These are phyloP conservation scores for Linnemannia exigua DNA, from an alignment of 192 early-diverging fungal genomes.

Conservation along the genomic window DNA sequence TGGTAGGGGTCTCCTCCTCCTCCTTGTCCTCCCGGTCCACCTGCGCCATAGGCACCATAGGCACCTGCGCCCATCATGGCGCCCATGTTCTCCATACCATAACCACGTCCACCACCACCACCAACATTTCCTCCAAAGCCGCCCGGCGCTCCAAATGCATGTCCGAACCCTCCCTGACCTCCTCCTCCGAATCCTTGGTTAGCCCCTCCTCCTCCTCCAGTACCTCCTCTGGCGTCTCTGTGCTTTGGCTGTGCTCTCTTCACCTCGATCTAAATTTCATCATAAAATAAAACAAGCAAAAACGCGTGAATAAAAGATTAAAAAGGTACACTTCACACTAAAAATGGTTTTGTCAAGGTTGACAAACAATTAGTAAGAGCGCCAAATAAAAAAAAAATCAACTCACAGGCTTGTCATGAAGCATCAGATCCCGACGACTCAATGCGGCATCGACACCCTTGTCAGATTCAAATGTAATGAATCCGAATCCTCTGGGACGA, in stretches of 20 bases:
- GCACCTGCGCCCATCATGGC: slow-evolving; percentile 35
- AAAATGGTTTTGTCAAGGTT: too few relatives aligned
- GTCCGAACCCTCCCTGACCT: slow-evolving; percentile 26
- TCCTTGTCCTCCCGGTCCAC: slow-evolving; percentile 45
- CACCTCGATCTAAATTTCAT: slow-evolving; percentile 78
- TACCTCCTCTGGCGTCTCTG: slow-evolving; percentile 53
- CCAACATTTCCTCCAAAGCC: slow-evolving; percentile 49
- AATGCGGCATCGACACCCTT: slow-evolving; percentile 84
- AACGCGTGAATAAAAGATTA: not conserved
- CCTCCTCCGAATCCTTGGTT: slow-evolving; percentile 46
- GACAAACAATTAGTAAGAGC: too few relatives aligned
- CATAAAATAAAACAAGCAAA: not conserved
- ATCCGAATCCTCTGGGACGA: slow-evolving; percentile 94
- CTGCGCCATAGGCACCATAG: slow-evolving; percentile 36
- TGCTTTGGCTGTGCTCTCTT: slow-evolving; percentile 80
- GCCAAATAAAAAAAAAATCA: slow-evolving; percentile 6
- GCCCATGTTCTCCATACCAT: slow-evolving; percentile 29
- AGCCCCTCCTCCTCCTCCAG: slow-evolving; percentile 38
- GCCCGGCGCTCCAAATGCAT: slow-evolving; percentile 28
- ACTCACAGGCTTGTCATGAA: slow-evolving; percentile 80
- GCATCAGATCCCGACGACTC: slow-evolving; percentile 72
- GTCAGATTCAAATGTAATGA: slow-evolving; percentile 90
- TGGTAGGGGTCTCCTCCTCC: slow-evolving; percentile 52
- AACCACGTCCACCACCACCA: slow-evolving; percentile 56
- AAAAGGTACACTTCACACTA: not conserved